These are phyloP conservation scores for Debaryomycetaceae sp. DNA, from an alignment of 1,139 yeast species.

Conservation along the genomic window DNA sequence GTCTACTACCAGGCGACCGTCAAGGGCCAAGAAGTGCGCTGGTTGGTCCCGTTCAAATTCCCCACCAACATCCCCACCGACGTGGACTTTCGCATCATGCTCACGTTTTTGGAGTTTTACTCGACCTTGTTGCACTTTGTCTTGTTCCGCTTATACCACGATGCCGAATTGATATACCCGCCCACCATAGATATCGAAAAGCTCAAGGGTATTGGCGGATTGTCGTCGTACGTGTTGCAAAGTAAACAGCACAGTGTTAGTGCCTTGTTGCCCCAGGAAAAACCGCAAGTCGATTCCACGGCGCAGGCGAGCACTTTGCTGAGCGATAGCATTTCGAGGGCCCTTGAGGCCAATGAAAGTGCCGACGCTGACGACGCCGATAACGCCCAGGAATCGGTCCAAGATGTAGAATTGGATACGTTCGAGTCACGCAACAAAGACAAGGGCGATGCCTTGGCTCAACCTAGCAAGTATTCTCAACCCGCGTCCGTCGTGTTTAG, in stretches of 20 bases:
- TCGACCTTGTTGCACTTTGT: conserved; percentile 85
- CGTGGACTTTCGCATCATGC: conserved; percentile 93
- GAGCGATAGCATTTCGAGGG: conserved; percentile 35
- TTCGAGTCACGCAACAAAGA: conserved; percentile 54
- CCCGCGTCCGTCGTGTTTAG: conserved; percentile 57
- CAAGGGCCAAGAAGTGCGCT: conserved; percentile 85
- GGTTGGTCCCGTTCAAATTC: conserved; percentile 96
- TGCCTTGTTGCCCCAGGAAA: conserved; percentile 30
- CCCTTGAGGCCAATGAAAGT: conserved; percentile 39
- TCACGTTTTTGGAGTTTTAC: conserved; percentile 91
- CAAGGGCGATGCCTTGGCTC: conserved; percentile 67
- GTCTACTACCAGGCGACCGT: conserved; percentile 88
- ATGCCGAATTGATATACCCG: conserved; percentile 79
- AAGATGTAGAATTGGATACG: conserved; percentile 47
- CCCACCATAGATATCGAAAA: conserved; percentile 68
- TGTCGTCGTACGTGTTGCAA: conserved; percentile 65
- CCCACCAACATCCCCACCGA: conserved; percentile 93
- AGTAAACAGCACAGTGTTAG: conserved; percentile 27
- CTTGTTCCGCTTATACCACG: conserved; percentile 74
- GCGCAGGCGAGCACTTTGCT: conserved; percentile 30
- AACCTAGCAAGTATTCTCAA: conserved; percentile 59
- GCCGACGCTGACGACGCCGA: conserved; percentile 27
- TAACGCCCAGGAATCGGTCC: conserved; percentile 33
- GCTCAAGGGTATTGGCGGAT: conserved; percentile 82
- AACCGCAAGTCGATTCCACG: conserved; percentile 9